Percentiles rank a stretch among this genome's conserved stretches.
These are phyloP conservation scores for Trematosphaeria pertusa DNA, from an alignment of 2,329 filamentous ascomycete genomes.

Conservation along the genomic window DNA sequence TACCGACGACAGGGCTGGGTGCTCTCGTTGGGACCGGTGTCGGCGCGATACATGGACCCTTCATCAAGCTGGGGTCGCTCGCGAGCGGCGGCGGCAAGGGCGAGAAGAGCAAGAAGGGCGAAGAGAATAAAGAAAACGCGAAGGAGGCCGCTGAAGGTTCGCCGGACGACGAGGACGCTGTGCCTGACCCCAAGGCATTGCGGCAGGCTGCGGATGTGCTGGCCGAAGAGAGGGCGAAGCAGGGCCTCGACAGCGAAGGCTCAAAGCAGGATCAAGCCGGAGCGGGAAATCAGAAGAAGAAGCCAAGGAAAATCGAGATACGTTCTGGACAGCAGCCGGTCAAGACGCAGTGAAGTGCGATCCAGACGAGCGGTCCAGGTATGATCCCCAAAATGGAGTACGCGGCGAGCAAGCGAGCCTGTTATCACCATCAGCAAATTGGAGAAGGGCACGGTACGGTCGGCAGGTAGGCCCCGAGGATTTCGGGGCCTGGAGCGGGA, in stretches of 20 bases:
- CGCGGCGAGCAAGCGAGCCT: too few relatives aligned
- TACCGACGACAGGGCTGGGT: slow-evolving; percentile 50
- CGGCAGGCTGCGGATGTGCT: slow-evolving; percentile 33
- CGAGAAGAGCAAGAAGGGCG: slow-evolving; percentile 15
- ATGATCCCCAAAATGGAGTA: too few relatives aligned
- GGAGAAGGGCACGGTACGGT: too few relatives aligned
- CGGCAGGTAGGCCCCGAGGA: too few relatives aligned
- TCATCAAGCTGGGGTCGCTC: slow-evolving; percentile 46
- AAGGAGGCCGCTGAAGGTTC: slow-evolving; percentile 9
- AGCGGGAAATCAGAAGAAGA: background rate
- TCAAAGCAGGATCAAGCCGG: background rate
- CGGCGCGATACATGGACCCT: slow-evolving; percentile 52
- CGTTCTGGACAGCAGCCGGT: slow-evolving; percentile 8
- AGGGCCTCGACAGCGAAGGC: slow-evolving; percentile 6
- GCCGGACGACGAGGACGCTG: slow-evolving; percentile 29
- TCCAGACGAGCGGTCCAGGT: too few relatives aligned
- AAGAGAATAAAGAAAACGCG: slow-evolving; percentile 10
- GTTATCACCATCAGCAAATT: too few relatives aligned
- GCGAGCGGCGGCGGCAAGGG: slow-evolving; percentile 21
- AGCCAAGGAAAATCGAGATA: slow-evolving; percentile 17
- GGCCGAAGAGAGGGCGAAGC: slow-evolving; percentile 24
- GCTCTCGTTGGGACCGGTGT: slow-evolving; percentile 50
- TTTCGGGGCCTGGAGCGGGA: too few relatives aligned
- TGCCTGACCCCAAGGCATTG: slow-evolving; percentile 34
- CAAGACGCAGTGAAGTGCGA: background rate